A percentile compares a stretch with the other conserved stretches of the same genome.
Conservation (phyloP, 306 rosid species). For the Gillenia trifoliata region DNA sequence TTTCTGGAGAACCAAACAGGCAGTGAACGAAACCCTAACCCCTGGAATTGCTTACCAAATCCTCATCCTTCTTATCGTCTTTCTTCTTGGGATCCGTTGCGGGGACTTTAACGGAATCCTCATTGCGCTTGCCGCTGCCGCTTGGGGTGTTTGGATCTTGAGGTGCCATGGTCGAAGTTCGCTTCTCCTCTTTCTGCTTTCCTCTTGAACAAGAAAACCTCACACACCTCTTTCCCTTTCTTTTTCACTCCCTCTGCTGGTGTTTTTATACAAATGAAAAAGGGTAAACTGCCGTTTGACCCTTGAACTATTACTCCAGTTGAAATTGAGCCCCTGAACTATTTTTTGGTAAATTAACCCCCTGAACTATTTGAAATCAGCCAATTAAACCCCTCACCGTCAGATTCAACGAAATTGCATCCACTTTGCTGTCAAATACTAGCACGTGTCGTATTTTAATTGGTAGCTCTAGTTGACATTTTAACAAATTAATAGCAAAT, state of each 20-base stretch:
- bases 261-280: background rate
- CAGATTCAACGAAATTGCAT: too few relatives aligned
- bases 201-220: conserved; percentile 39
- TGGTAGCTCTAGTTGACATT: too few relatives aligned
- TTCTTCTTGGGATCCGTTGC: conserved; percentile 68
- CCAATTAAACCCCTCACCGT: too few relatives aligned
- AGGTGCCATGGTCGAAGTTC: conserved; percentile 52
- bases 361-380: too few relatives aligned
- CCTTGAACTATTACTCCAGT: too few relatives aligned
- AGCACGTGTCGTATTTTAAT: too few relatives aligned
- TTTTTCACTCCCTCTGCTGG: background rate
- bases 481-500: too few relatives aligned
- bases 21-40: background rate
- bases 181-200: conserved; percentile 8
- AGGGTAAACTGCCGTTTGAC: too few relatives aligned
- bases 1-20: background rate
- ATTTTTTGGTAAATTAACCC: too few relatives aligned
- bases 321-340: too few relatives aligned
- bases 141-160: conserved; percentile 54
- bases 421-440: too few relatives aligned
- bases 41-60: conserved; percentile 53
- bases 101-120: conserved; percentile 41
- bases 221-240: background rate
- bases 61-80: conserved; percentile 74
- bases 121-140: conserved; percentile 55